phyloP scores from a whole-genome alignment of 495 filamentous ascomycete species.

The Aspergillus avenaceus region DNA sequence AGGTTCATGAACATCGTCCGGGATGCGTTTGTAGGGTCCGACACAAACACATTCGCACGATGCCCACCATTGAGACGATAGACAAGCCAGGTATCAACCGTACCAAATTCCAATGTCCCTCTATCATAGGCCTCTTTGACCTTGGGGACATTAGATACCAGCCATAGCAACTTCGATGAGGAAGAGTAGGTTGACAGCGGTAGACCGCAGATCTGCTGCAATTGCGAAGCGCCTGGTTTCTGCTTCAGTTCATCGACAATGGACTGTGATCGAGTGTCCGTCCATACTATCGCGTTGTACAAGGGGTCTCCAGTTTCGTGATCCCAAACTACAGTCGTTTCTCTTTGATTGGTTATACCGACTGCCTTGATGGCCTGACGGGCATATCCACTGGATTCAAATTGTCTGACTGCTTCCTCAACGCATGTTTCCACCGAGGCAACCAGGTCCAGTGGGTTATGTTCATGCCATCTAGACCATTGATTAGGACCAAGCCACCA shows the following conservation, averaged over 20 bases:
- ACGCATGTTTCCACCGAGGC: slow-evolving; percentile 80
- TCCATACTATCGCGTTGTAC: slow-evolving; percentile 91
- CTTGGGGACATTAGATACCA: slow-evolving; percentile 66
- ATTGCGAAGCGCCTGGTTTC: slow-evolving; percentile 54
- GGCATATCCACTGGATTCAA: slow-evolving; percentile 62
- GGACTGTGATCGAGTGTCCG: slow-evolving; percentile 78
- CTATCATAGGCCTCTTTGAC: slow-evolving; percentile 76
- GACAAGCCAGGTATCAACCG: slow-evolving; percentile 88
- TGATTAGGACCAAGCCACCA: slow-evolving; percentile 2
- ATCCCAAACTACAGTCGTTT: slow-evolving; percentile 94
- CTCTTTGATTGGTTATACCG: slow-evolving; percentile 93
- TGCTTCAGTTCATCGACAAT: slow-evolving; percentile 75
- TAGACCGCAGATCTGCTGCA: slow-evolving; percentile 76
- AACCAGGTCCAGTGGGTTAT: slow-evolving; percentile 77
- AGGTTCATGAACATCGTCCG: slow-evolving; percentile 97
- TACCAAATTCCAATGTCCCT: slow-evolving; percentile 80
- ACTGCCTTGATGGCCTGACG: slow-evolving; percentile 70
- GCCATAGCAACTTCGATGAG: slow-evolving; percentile 84
- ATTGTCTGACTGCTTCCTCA: slow-evolving; percentile 66
- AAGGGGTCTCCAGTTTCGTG: slow-evolving; percentile 77
- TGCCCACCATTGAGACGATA: slow-evolving; percentile 84
- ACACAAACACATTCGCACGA: slow-evolving; percentile 67
- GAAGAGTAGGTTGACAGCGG: slow-evolving; percentile 94
- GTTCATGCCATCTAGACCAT: slow-evolving; percentile 79
- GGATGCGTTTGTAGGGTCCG: slow-evolving; percentile 90